phyloP scores from a whole-genome alignment of 371 early-diverging fungal genomes.

The Lichtheimia hyalospora region DNA sequence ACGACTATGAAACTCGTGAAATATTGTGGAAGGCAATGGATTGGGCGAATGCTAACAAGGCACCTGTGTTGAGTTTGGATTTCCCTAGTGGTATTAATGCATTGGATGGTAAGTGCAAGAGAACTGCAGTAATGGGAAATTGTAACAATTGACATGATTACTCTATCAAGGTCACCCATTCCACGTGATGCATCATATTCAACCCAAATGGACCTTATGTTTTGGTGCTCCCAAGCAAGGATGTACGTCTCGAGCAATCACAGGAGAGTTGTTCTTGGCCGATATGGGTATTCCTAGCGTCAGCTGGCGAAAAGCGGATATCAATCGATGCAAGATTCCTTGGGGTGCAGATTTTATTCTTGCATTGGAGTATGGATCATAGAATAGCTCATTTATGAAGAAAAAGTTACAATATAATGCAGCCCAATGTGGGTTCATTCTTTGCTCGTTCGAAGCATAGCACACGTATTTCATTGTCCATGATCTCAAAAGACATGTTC shows the following conservation, averaged over 20 bases:
- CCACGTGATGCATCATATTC: conserved; percentile 44
- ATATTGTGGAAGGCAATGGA: conserved; percentile 63
- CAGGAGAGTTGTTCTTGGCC: conserved; percentile 77
- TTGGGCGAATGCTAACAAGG: conserved; percentile 76
- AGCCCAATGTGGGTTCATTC: too few species aligned
- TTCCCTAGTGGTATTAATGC: conserved; percentile 74
- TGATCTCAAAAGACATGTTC: not conserved
- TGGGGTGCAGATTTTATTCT: conserved; percentile 79
- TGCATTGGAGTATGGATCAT: conserved; percentile 55
- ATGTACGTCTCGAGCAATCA: conserved; percentile 52
- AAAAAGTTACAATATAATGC: too few species aligned
- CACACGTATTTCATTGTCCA: not conserved
- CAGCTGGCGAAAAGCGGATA: conserved; percentile 58
- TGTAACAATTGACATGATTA: not conserved
- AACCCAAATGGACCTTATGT: conserved; percentile 76
- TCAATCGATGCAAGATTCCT: conserved; percentile 59
- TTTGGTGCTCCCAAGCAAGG: conserved; percentile 76
- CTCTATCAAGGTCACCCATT: conserved; percentile 20
- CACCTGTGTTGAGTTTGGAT: conserved; percentile 71
- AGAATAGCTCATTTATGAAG: not conserved
- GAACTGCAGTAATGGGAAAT: not conserved
- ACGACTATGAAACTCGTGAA: conserved; percentile 47
- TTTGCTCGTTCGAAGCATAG: too few species aligned
- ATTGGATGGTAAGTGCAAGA: conserved; percentile 40
- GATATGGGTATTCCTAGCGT: conserved; percentile 75